Conservation (phyloP, 2,329 filamentous ascomycete genomes). For the Penicillium glabrum region DNA sequence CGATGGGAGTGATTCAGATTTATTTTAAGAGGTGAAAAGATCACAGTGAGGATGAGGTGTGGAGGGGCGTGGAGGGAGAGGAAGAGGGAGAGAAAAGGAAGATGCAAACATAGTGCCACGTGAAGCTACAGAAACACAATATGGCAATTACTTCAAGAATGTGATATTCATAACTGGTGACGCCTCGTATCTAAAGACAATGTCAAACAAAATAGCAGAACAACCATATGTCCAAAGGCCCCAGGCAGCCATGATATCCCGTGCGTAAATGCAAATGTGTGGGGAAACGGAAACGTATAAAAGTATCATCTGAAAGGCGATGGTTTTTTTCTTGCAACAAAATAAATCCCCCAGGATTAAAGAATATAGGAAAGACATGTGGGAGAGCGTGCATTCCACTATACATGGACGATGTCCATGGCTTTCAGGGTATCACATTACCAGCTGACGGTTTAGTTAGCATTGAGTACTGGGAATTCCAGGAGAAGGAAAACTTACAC, state of each 20-base stretch:
- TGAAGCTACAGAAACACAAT: neutral
- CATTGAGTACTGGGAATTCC: neutral
- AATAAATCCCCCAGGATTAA: conserved; percentile 11
- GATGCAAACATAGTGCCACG: neutral
- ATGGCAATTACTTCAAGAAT: neutral
- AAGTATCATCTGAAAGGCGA: conserved; percentile 14
- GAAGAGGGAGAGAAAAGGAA: neutral
- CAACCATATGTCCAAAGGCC: conserved; percentile 23
- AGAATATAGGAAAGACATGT: conserved; percentile 11
- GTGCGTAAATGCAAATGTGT: conserved; percentile 23
- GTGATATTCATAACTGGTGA: conserved; percentile 8
- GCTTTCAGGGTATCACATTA: conserved; percentile 42
- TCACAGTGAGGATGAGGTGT: neutral
- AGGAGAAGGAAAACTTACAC: conserved; percentile 59
- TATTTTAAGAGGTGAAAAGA: neutral
- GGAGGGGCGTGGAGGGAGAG: neutral
- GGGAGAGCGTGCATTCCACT: conserved; percentile 12
- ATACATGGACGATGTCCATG: conserved; percentile 15
- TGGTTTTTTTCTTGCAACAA: conserved; percentile 6
- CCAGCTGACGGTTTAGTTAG: conserved; percentile 32
- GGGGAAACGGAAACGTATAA: conserved; percentile 3
- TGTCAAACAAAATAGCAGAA: conserved; percentile 14
- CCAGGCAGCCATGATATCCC: conserved; percentile 14
- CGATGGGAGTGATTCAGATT: neutral
- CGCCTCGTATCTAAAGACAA: conserved; percentile 17